Conservation (phyloP, 2,329 filamentous ascomycete species). For the Eutypa lata region DNA sequence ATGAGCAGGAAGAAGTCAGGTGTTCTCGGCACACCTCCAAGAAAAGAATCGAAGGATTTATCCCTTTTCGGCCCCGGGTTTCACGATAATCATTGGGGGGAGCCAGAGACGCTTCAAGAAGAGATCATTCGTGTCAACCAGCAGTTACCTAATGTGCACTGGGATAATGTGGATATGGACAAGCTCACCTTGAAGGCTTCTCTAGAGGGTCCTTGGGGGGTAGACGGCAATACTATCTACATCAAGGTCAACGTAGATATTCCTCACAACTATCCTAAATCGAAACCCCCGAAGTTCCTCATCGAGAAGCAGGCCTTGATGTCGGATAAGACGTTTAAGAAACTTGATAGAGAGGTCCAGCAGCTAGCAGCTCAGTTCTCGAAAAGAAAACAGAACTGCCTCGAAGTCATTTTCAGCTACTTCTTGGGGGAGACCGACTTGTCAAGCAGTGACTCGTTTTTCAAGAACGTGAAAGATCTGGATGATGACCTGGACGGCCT, state of each 20-base stretch:
- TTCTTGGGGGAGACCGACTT: slow-evolving; percentile 61
- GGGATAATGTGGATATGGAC: slow-evolving; percentile 64
- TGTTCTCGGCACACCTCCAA: slow-evolving; percentile 38
- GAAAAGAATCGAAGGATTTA: slow-evolving; percentile 51
- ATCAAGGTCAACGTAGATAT: slow-evolving; percentile 61
- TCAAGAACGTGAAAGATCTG: slow-evolving; percentile 62
- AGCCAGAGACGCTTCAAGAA: slow-evolving; percentile 61
- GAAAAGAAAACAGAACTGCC: slow-evolving; percentile 56
- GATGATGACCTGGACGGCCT: slow-evolving; percentile 55
- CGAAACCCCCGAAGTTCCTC: slow-evolving; percentile 54
- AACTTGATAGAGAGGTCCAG: slow-evolving; percentile 53
- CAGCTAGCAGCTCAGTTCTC: slow-evolving; percentile 55
- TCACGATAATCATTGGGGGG: slow-evolving; percentile 56
- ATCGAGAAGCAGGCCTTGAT: slow-evolving; percentile 63
- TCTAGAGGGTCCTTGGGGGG: slow-evolving; percentile 63
- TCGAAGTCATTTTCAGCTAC: slow-evolving; percentile 61
- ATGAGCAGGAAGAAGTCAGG: slow-evolving; percentile 55
- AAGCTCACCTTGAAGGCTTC: slow-evolving; percentile 57
- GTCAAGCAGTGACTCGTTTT: slow-evolving; percentile 57
- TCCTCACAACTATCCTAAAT: slow-evolving; percentile 56
- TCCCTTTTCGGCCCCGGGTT: slow-evolving; percentile 49
- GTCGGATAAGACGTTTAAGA: slow-evolving; percentile 51
- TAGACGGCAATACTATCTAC: slow-evolving; percentile 53
- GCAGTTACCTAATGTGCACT: slow-evolving; percentile 61
- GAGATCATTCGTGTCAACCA: slow-evolving; percentile 61